Conservation (phyloP, 495 filamentous ascomycete species). For the Aspergillus biplanus region DNA sequence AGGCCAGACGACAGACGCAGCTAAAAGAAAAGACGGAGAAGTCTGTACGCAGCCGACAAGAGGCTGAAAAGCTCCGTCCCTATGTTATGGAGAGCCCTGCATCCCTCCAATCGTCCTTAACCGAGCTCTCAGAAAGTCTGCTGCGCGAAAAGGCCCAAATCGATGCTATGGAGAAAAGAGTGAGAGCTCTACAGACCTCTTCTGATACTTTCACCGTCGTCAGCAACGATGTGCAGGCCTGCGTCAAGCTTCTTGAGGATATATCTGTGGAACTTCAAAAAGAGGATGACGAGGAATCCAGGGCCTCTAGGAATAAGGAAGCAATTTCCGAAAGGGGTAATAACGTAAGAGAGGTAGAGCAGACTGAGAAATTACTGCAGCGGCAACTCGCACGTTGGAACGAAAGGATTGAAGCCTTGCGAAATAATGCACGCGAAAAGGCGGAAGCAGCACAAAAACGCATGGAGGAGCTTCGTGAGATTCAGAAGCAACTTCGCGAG, state of each 20-base stretch:
- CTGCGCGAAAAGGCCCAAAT: conserved; percentile 77
- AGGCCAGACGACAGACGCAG: conserved; percentile 66
- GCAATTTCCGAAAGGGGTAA: conserved; percentile 84
- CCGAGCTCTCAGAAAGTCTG: conserved; percentile 77
- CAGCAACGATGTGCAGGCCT: conserved; percentile 77
- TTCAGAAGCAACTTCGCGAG: conserved; percentile 80
- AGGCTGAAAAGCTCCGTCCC: conserved; percentile 83
- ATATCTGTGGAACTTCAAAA: conserved; percentile 79
- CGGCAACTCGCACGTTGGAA: conserved; percentile 82
- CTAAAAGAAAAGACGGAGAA: conserved; percentile 80
- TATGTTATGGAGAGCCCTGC: conserved; percentile 89
- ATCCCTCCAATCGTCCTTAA: conserved; percentile 77
- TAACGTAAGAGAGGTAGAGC: conserved; percentile 87
- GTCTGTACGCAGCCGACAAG: conserved; percentile 63
- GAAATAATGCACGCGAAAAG: conserved; percentile 78
- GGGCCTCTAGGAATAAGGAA: conserved; percentile 79
- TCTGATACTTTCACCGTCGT: conserved; percentile 87
- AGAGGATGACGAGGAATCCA: conserved; percentile 84
- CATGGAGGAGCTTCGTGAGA: conserved; percentile 85
- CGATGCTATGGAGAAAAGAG: conserved; percentile 81
- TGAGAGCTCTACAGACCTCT: conserved; percentile 88
- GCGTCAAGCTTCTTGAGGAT: conserved; percentile 87
- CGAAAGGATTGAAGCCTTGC: conserved; percentile 80
- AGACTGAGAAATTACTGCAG: conserved; percentile 79
- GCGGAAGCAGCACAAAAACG: conserved; percentile 75